Percentiles rank a stretch among this genome's conserved stretches.
Conservation (phyloP, 768 basidiomycete species). For the Lyophyllum decastes region DNA sequence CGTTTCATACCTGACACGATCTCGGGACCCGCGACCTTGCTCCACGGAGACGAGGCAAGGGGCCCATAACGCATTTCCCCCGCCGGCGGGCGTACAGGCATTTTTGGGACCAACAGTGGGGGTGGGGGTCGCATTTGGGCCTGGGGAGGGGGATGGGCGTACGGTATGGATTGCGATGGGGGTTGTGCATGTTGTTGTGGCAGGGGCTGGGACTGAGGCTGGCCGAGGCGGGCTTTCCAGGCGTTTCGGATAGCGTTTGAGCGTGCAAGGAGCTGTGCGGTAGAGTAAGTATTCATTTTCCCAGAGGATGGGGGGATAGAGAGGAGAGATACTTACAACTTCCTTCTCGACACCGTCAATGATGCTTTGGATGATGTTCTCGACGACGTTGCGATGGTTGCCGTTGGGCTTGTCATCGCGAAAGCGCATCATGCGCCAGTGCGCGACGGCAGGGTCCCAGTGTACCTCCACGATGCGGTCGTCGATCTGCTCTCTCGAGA, state of each 20-base stretch:
- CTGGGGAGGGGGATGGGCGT: conserved; percentile 24
- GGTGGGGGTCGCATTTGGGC: conserved; percentile 3
- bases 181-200: conserved; percentile 24
- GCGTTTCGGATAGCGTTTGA: conserved; percentile 64
- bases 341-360: conserved; percentile 93
- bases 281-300: conserved; percentile 11
- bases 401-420: conserved; percentile 93
- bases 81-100: conserved; percentile 16
- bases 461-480: conserved; percentile 94
- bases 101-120: conserved; percentile 18
- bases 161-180: too few relatives aligned
- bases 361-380: conserved; percentile 89
- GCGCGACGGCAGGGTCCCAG: conserved; percentile 70
- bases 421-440: conserved; percentile 93
- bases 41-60: conserved; percentile 63
- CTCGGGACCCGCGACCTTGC: conserved; percentile 71
- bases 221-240: conserved; percentile 69
- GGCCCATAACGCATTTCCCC: conserved; percentile 64
- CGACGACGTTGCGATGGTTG: conserved; percentile 83
- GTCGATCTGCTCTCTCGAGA: conserved; percentile 82
- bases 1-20: conserved; percentile 67
- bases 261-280: conserved; percentile 62
- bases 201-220: conserved; percentile 29
- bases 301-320: conserved; percentile 7
- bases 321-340: conserved; percentile 50